Evolutionary conservation across 2,329 filamentous ascomycete genomes (phyloP), one percentile per base, ranked within the genome.

Genomic region (Cladosporium sp.): DNA sequence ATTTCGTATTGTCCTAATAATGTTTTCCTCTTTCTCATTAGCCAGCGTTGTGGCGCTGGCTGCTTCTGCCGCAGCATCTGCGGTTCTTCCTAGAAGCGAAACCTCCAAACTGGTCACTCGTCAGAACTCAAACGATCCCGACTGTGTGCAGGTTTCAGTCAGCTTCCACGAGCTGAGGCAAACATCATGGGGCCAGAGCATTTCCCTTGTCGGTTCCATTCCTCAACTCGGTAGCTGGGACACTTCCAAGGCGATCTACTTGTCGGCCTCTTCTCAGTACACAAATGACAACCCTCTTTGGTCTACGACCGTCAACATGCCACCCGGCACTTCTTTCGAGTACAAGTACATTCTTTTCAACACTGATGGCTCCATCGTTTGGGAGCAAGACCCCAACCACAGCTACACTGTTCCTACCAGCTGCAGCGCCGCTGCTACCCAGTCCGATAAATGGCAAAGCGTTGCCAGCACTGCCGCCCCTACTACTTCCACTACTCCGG

Each of bases 281-380:
- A 86, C 83, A 0, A 64, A 74, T 2, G 72, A 69, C 34, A 83
- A 87, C 64, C 84, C 82, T 0, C 62, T 88, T 5, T 91, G 88
- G 88, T 78, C 74, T 45, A 77, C 71, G 0, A 80, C 80, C 0
- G 67, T 90, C 25, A 74, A 73, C 1, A 70, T 91, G 15, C 71
- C 76, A 0, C 77, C 83, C 0, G 86, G 86, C 2, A 75, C 77
- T 48, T 73, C 70, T 2, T 75, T 90, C 42, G 53, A 65, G 55
- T 64, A 69, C 58, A 90, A 90, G 75, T 91, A 83, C 67, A 80
- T 90, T 64, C 80, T 82, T 50, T 78, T 86, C 40, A 76, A 77
- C 58, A 66, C 71, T 1, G 78, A 81, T 63, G 82, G 84, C 0
- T 74, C 73, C 0, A 72, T 87, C 8, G 77, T 72, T 2, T 90